Percentiles rank a stretch among this genome's conserved stretches.
Evolutionary conservation across 208 protist species (phyloP).

Genomic region (Phytomonas francai): DNA sequence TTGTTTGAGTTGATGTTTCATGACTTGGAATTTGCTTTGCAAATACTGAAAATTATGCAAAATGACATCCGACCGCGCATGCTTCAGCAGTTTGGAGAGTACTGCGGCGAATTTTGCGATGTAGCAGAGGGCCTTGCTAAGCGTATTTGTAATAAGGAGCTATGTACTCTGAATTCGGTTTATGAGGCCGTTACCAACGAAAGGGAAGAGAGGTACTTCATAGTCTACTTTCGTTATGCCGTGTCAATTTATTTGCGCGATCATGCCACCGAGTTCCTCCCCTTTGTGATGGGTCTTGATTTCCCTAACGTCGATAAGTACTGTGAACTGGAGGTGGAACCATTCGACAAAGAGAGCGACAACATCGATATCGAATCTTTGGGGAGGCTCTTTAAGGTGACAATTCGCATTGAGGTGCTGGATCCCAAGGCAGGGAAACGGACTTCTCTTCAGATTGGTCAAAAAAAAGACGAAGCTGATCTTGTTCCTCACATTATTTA

Average conservation of each 20-base stretch:
- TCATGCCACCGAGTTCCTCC: conserved; percentile 50
- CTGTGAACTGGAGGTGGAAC: conserved; percentile 68
- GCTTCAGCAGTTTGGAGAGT: conserved; percentile 44
- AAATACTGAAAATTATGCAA: conserved; percentile 14
- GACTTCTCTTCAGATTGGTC: not conserved
- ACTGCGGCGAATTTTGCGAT: conserved; percentile 71
- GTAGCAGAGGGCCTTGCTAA: conserved; percentile 25
- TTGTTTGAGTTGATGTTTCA: conserved; percentile 33
- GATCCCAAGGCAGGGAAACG: conserved; percentile 21
- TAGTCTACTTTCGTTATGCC: conserved; percentile 66
- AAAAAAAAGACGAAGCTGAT: not conserved
- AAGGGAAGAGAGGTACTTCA: conserved; percentile 36
- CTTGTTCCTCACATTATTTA: conserved; percentile 15
- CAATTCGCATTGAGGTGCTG: conserved; percentile 44
- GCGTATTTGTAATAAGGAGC: conserved; percentile 19
- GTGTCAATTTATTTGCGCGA: conserved; percentile 63
- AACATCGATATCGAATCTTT: conserved; percentile 75
- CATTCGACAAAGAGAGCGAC: conserved; percentile 71
- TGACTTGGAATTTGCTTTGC: conserved; percentile 12
- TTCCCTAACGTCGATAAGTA: conserved; percentile 52
- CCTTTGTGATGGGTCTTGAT: conserved; percentile 63
- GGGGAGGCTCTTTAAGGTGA: conserved; percentile 42
- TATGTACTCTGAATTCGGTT: conserved; percentile 15
- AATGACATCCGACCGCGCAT: conserved; percentile 18
- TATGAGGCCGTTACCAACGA: conserved; percentile 19